Evolutionary conservation across 192 early-diverging fungal species (phyloP).

Genomic region (Neocallimastix lanati): DNA sequence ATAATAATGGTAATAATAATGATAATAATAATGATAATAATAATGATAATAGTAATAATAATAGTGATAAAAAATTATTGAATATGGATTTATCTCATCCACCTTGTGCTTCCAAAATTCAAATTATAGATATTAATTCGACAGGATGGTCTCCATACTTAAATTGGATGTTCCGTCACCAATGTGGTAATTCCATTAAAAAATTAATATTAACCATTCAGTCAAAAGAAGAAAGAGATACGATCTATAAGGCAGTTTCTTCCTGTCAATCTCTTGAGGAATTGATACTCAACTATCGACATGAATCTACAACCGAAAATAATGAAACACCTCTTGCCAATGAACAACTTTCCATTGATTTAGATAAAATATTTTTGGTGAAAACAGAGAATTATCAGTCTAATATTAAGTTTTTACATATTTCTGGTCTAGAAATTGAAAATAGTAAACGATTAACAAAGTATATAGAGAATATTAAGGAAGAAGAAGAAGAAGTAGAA

Average conservation of each 20-base stretch:
- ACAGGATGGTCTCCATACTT: background rate
- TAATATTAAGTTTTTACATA: background rate
- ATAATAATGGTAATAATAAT: no score
- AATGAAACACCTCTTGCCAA: background rate
- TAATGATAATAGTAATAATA: no score
- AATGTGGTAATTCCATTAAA: background rate
- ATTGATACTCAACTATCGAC: background rate
- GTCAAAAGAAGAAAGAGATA: background rate
- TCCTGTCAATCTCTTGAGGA: background rate
- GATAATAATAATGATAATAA: no score
- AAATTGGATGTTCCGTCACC: background rate
- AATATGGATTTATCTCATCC: background rate
- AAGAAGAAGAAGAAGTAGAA: no score
- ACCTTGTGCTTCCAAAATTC: background rate
- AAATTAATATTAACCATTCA: background rate
- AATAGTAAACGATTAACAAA: background rate
- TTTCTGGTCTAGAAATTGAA: background rate
- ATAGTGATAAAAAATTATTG: no score
- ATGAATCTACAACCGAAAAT: background rate
- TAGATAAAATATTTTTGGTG: background rate
- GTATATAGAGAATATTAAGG: background rate
- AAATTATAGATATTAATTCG: background rate
- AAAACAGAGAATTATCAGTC: background rate
- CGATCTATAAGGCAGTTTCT: background rate
- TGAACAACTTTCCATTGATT: background rate